phyloP scores from a whole-genome alignment of 1,284 basidiomycete species.

The Trichosporon faecale region DNA sequence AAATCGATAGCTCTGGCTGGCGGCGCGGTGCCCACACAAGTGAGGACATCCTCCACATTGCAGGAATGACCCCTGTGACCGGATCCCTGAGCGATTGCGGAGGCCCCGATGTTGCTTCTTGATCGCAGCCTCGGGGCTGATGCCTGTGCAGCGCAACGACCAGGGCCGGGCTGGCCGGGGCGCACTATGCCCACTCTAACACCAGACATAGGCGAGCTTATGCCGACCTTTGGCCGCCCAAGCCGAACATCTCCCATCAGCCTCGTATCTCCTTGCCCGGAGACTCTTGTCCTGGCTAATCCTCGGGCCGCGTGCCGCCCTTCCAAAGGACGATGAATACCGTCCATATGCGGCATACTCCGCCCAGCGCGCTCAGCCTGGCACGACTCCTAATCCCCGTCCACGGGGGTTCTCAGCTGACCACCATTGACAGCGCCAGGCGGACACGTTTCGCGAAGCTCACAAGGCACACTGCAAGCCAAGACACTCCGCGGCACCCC shows the following conservation, averaged over 20 bases:
- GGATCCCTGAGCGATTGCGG: not conserved
- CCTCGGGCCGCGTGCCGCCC: not conserved
- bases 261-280: not conserved
- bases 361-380: not conserved
- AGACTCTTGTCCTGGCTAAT: not conserved
- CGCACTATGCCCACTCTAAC: not conserved
- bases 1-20: not conserved
- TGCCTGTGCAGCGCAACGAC: not conserved
- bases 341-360: not conserved
- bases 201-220: constrained; percentile 4
- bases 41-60: not conserved
- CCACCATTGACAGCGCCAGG: not conserved
- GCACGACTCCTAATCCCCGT: not conserved
- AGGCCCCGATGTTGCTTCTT: constrained; percentile 2
- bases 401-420: constrained; percentile 11
- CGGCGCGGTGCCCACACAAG: not conserved
- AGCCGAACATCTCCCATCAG: not conserved
- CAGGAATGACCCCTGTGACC: constrained; percentile 8
- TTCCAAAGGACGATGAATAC: not conserved
- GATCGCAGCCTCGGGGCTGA: not conserved
- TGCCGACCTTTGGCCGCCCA: constrained; percentile 5
- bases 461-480: not conserved
- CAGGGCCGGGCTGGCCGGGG: not conserved
- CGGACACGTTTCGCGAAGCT: not conserved
- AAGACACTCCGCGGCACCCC: not conserved